Evolutionary conservation across 208 protist genomes (phyloP), one percentile per base, ranked within the genome.

Genomic region (Leishmania tarentolae): DNA sequence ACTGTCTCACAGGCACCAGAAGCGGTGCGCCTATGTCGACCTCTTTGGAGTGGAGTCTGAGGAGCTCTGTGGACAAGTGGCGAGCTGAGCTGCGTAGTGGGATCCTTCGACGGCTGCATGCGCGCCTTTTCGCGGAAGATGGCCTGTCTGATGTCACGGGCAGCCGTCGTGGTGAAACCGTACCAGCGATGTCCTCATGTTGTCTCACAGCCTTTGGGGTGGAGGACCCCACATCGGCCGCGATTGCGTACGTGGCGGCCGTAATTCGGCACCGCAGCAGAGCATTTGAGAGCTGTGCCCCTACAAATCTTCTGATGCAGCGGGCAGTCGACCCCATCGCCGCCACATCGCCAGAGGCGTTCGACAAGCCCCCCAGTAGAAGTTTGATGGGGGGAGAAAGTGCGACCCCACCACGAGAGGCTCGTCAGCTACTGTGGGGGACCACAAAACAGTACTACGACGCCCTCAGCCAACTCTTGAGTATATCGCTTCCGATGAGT

Each of bases 401-500:
- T 28, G 31, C 59, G n/a, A 35, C 59, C 9, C 57, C 70, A 21
- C n/a, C 72, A 35, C 35, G 35, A 52, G 72, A 8, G n/a, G 52
- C 13, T 11, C 72, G 1, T 19, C 52, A 56, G 52, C 1, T 76
- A 11, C 31, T 76, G 46, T 61, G 31, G 31, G 47, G 11, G 35
- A 61, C 56, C 35, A 68, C 56, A 40, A 35, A 65, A 40, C 37
- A 57, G 74, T 77, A 68, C 56, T 66, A 68, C 37, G 40, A 44
- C 21, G 53, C n/a, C 11, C 35, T 65, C 56, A 50, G 74, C 69
- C 69, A 11, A 73, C 44, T 73, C 40, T 2, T 40, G 28, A n/a
- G 28, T 50, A 11, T 44, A 40, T 73, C 69, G 69, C 69, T 53
- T 46, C 35, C 47, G 31, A 37, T 28, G 35, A 31, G 17, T 8